A percentile compares a stretch with the other conserved stretches of the same genome.
Conservation (phyloP, 176 grass and related monocot species). For the Olyra latifolia region DNA sequence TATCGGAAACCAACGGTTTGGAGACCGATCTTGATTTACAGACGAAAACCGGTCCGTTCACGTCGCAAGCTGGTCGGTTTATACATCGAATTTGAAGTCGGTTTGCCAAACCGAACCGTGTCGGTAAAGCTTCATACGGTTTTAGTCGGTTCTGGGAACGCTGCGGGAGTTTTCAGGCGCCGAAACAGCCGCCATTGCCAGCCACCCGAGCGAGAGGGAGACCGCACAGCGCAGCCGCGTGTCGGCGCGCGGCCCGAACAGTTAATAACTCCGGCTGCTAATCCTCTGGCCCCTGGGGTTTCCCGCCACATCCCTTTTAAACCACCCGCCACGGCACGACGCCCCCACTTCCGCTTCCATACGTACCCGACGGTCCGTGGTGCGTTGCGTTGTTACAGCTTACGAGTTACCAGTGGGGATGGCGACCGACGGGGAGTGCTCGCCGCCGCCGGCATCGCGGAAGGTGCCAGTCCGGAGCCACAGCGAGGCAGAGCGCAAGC, state of each 20-base stretch:
- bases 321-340: neutral
- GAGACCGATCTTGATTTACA: no score
- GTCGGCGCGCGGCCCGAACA: conserved; percentile 23
- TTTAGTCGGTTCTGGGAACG: no score
- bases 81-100: no score
- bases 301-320: conserved; percentile 38
- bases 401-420: neutral
- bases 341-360: neutral
- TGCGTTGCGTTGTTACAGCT: neutral
- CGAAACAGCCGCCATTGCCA: conserved; percentile 58
- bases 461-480: conserved; percentile 60
- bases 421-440: conserved; percentile 36
- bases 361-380: neutral
- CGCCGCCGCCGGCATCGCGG: conserved; percentile 4
- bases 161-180: neutral
- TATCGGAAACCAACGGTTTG: no score
- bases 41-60: no score
- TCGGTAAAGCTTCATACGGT: no score
- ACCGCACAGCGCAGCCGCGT: neutral
- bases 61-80: no score
- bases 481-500: conserved; percentile 83
- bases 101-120: no score
- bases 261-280: neutral
- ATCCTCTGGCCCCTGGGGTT: conserved; percentile 1
- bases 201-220: neutral